These are phyloP conservation scores for Fusarium siculi DNA, from an alignment of 2,329 filamentous ascomycete species.

Conservation along the genomic window DNA sequence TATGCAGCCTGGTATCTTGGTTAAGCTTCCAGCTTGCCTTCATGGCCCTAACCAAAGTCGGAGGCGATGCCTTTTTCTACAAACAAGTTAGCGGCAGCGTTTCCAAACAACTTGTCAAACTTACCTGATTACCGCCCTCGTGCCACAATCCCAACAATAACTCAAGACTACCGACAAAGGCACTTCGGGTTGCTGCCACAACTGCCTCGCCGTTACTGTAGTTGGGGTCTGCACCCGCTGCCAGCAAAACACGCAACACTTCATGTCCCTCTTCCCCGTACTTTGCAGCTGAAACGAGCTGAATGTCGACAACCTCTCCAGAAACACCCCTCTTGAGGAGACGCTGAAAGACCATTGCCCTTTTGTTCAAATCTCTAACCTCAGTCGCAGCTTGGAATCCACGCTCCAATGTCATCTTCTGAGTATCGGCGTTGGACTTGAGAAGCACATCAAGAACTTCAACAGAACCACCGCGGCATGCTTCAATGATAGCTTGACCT, in stretches of 20 bases:
- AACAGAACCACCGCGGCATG: conserved; percentile 61
- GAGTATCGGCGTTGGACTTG: conserved; percentile 51
- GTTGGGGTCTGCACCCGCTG: conserved; percentile 65
- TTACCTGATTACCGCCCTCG: conserved; percentile 54
- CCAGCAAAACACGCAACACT: conserved; percentile 62
- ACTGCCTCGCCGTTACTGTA: conserved; percentile 66
- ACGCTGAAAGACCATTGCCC: conserved; percentile 61
- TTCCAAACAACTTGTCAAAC: conserved; percentile 24
- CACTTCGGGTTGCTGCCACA: conserved; percentile 63
- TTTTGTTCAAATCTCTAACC: conserved; percentile 59
- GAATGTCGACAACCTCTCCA: conserved; percentile 62
- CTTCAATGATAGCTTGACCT: conserved; percentile 65
- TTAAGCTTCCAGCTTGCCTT: conserved; percentile 64
- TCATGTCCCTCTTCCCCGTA: conserved; percentile 61
- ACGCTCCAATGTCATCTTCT: conserved; percentile 57
- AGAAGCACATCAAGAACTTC: conserved; percentile 64
- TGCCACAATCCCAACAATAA: conserved; percentile 61
- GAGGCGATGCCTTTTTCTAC: conserved; percentile 58
- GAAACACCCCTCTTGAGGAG: conserved; percentile 61
- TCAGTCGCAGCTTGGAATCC: conserved; percentile 67
- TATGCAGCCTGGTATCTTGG: conserved; percentile 58
- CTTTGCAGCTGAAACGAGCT: conserved; percentile 63
- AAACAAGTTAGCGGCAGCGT: conserved; percentile 25
- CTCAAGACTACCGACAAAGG: conserved; percentile 61
- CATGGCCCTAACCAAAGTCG: conserved; percentile 61